Base-by-base conservation (phyloP, 2,329 filamentous ascomycete genomes). In the Colletotrichum karsti region DNA sequence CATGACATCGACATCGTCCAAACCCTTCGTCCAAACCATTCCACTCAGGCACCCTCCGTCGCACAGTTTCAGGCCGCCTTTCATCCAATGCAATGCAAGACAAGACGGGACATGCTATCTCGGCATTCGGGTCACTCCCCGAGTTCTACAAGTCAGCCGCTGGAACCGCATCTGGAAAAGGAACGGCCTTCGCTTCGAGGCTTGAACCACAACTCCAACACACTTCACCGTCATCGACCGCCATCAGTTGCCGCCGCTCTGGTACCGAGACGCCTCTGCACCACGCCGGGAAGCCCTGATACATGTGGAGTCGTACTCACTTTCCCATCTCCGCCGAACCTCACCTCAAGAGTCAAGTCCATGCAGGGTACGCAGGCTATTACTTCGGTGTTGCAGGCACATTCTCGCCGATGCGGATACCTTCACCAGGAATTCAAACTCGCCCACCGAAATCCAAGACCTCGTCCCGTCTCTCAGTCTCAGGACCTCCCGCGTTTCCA, bases 41-140 rank as follows among this genome's bases (percentile, higher is more conserved):
- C 46, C 15, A 50, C 22, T 12, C 51, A 48, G 42, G 60, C 44
- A 51, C 9, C 22, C 35, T 44, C 10, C 22, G 59, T 53, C 24
- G 37, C 12, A 53, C 59, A 51, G 59, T 64, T 58, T 53, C 51
- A 67, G 59, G 26, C 64, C 30, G 51, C 44, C 41, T 57, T 44
- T 30, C 37, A 53, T 33, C 35, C 37, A 35, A 55, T 55, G 39
- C n/a, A 24, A 44, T 58, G 51, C 35, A n/a, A 33, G 22, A n/a
- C 51, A 37, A 57, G 28, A 28, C 64, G 37, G 35, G 59, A 64
- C 57, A 64, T 35, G 35, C 8, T 44, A 46, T 60, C 26, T 60
- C 24, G 37, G 54, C 44, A 44, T 28, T 12, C 39, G 48, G 24
- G 20, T 51, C 57, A 28, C 46, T 42, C 5, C 56, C 46, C n/a